Percentiles rank a stretch among this genome's conserved stretches.
phyloP scores from a whole-genome alignment of 495 filamentous ascomycete species.

The Paragyromitra xinjiangensis region DNA sequence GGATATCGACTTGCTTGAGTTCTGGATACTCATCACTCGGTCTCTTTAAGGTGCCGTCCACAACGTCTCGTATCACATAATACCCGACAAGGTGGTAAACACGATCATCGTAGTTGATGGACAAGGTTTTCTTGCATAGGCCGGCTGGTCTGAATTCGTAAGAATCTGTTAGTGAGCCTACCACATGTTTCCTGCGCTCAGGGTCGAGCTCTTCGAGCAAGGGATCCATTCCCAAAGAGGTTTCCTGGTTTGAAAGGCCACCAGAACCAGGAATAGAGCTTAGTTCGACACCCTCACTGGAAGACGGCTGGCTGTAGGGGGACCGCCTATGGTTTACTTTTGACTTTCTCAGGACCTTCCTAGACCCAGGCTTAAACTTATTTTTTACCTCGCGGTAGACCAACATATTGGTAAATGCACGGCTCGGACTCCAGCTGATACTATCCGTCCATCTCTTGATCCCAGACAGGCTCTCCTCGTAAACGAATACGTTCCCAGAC shows the following conservation, averaged over 20 bases:
- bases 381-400: constrained; percentile 88
- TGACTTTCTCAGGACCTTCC: constrained; percentile 78
- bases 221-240: constrained; percentile 30
- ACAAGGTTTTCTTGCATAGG: constrained; percentile 91
- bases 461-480: constrained; percentile 84
- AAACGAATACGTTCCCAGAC: constrained; percentile 88
- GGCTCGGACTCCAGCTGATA: constrained; percentile 86
- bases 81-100: constrained; percentile 88
- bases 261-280: background rate
- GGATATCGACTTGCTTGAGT: constrained; percentile 34
- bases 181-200: constrained; percentile 71
- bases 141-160: constrained; percentile 87
- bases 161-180: constrained; percentile 84
- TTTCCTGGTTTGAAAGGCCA: constrained; percentile 15
- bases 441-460: constrained; percentile 97
- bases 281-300: constrained; percentile 15
- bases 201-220: constrained; percentile 42
- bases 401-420: constrained; percentile 86
- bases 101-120: constrained; percentile 72
- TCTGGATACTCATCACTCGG: constrained; percentile 65
- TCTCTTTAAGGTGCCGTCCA: constrained; percentile 67
- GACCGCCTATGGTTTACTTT: constrained; percentile 57
- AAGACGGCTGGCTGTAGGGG: constrained; percentile 18
- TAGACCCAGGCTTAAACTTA: constrained; percentile 84
- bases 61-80: constrained; percentile 80